Evolutionary conservation across 805 yeast species (phyloP).

Genomic region (Monosporozyma aerobia): DNA sequence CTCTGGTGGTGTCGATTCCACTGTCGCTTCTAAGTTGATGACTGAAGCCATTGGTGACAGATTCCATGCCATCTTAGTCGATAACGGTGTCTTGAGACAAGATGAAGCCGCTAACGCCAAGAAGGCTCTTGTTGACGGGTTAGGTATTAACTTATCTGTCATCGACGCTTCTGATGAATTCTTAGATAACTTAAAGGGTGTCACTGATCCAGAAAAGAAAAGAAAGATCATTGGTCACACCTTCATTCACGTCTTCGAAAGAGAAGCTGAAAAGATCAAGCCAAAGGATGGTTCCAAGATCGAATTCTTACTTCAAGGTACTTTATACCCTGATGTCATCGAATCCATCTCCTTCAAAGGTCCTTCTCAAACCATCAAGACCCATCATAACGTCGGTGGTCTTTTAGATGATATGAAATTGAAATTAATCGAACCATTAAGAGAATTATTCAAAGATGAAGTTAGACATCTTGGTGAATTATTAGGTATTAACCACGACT

Average conservation of each 20-base stretch:
- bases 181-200: constrained; percentile 76
- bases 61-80: constrained; percentile 96
- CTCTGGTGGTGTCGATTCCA: constrained; percentile 98
- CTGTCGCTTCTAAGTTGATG: constrained; percentile 97
- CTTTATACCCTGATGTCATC: constrained; percentile 95
- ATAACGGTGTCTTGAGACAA: constrained; percentile 93
- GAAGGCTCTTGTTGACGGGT: constrained; percentile 81
- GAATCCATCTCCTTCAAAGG: constrained; percentile 99
- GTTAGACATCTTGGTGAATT: constrained; percentile 93
- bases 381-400: constrained; percentile 99
- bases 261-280: constrained; percentile 84
- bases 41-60: constrained; percentile 97
- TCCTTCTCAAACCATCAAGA: constrained; percentile 98
- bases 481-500: constrained; percentile 89
- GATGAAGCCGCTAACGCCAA: constrained; percentile 87
- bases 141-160: constrained; percentile 90
- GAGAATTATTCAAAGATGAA: constrained; percentile 98
- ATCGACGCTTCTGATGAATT: constrained; percentile 91
- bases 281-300: constrained; percentile 85
- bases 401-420: constrained; percentile 95
- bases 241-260: constrained; percentile 92
- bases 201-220: constrained; percentile 97
- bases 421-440: constrained; percentile 94
- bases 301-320: constrained; percentile 92
- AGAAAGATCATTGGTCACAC: constrained; percentile 98